These are phyloP conservation scores for Calonectria pteridis DNA, from an alignment of 2,329 filamentous ascomycete genomes.

Conservation along the genomic window DNA sequence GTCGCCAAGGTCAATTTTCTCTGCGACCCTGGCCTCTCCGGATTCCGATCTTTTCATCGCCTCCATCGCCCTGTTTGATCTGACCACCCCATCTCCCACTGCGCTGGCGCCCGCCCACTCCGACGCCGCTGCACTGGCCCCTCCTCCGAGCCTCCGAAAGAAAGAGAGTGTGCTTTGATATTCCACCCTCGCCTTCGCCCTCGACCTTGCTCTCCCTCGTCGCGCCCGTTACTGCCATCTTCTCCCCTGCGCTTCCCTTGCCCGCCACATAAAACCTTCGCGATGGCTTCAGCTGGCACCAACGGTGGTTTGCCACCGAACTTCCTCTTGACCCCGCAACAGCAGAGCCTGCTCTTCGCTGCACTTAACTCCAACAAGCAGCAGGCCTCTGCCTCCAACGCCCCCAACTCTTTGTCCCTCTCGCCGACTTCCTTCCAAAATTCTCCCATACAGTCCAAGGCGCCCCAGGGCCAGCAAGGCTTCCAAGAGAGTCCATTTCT, in stretches of 20 bases:
- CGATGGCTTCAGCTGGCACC: slow-evolving; percentile 65
- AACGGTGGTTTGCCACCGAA: slow-evolving; percentile 59
- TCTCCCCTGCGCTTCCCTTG: slow-evolving; percentile 16
- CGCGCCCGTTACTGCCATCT: slow-evolving; percentile 22
- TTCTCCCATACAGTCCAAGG: slow-evolving; percentile 59
- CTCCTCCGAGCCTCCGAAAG: slow-evolving; percentile 40
- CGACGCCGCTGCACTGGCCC: slow-evolving; percentile 41
- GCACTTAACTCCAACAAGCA: slow-evolving; percentile 79
- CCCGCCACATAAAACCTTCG: slow-evolving; percentile 25
- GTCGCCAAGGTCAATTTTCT: background rate
- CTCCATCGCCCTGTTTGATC: slow-evolving; percentile 6
- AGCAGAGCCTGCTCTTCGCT: slow-evolving; percentile 81
- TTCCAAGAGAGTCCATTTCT: slow-evolving; percentile 84
- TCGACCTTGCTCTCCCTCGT: slow-evolving; percentile 15
- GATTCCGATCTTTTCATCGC: slow-evolving; percentile 5
- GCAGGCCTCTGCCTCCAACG: slow-evolving; percentile 48
- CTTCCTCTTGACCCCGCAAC: slow-evolving; percentile 80
- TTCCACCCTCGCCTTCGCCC: slow-evolving; percentile 16
- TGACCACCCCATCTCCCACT: slow-evolving; percentile 18
- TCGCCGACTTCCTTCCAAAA: slow-evolving; percentile 63
- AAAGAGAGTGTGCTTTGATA: slow-evolving; percentile 44
- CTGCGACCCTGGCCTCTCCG: background rate
- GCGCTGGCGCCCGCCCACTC: slow-evolving; percentile 24
- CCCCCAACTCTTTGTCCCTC: slow-evolving; percentile 56
- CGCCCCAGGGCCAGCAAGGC: slow-evolving; percentile 53